phyloP scores from a whole-genome alignment of 2,329 filamentous ascomycete species.

The Aplosporella prunicola region DNA sequence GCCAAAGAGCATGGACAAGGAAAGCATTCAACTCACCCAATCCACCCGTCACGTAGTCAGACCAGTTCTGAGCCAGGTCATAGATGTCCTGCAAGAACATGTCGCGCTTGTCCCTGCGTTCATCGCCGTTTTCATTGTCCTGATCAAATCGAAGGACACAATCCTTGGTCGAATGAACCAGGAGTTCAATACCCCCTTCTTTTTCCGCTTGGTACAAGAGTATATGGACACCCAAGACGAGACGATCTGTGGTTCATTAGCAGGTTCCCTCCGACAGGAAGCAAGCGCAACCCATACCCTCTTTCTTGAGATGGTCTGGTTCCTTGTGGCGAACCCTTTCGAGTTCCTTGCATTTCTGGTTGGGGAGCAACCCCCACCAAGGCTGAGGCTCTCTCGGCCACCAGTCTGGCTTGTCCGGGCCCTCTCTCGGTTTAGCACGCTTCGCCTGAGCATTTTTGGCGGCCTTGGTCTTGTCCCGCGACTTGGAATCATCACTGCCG shows the following conservation, averaged over 20 bases:
- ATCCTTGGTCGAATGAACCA: conserved; percentile 11
- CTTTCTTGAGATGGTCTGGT: conserved; percentile 62
- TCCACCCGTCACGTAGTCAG: conserved; percentile 7
- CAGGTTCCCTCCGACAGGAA: not conserved
- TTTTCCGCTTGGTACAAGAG: conserved; percentile 7
- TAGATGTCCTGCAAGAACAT: conserved; percentile 10
- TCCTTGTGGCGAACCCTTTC: conserved; percentile 55
- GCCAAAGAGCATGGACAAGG: too few species aligned
- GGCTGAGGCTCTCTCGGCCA: conserved; percentile 20
- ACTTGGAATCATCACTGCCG: conserved; percentile 50
- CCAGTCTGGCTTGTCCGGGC: conserved; percentile 21
- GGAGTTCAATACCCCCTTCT: conserved; percentile 2
- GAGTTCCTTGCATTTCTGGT: conserved; percentile 1
- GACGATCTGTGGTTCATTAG: conserved; percentile 6
- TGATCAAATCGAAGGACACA: conserved; percentile 8
- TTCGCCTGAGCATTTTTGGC: conserved; percentile 3
- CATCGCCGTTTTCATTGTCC: conserved; percentile 7
- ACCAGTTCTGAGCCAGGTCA: conserved; percentile 4
- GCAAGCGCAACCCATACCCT: conserved; percentile 38
- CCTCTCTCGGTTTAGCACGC: conserved; percentile 34
- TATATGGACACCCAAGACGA: conserved; percentile 11
- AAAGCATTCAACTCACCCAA: conserved; percentile 9
- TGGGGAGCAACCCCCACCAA: conserved; percentile 7
- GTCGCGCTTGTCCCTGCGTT: conserved; percentile 5
- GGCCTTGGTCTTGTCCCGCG: conserved; percentile 19